Evolutionary conservation across 176 grass and related monocot genomes (phyloP).

Genomic region (Raddia guianensis): DNA sequence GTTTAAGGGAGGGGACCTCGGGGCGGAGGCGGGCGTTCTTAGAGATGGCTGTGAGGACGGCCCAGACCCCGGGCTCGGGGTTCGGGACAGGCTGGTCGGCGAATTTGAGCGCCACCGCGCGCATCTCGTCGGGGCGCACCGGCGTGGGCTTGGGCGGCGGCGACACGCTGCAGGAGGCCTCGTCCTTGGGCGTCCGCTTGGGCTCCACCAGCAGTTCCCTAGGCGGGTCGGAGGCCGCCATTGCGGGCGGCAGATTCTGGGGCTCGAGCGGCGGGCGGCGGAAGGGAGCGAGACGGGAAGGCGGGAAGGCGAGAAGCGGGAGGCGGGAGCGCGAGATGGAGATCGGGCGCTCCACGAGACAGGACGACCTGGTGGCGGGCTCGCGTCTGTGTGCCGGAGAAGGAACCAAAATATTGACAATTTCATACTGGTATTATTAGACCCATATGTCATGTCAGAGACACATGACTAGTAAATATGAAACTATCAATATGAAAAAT

Average conservation of each 20-base stretch:
- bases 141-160: constrained; percentile 37
- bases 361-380: not conserved
- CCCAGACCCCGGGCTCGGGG: constrained; percentile 74
- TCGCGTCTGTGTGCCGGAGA: not conserved
- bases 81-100: constrained; percentile 71
- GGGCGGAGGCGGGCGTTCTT: constrained; percentile 68
- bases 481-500: no score
- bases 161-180: constrained; percentile 24
- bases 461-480: no score
- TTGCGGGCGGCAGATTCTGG: not conserved
- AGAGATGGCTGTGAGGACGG: constrained; percentile 83
- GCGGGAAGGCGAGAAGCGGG: not conserved
- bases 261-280: constrained; percentile 3
- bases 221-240: constrained; percentile 40
- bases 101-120: constrained; percentile 73
- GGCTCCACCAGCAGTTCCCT: constrained; percentile 28
- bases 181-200: constrained; percentile 43
- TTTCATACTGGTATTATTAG: no score
- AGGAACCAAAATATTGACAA: constrained; percentile 8
- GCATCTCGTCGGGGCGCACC: constrained; percentile 55
- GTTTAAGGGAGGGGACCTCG: constrained; percentile 61
- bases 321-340: not conserved
- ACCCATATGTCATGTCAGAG: no score
- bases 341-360: not conserved
- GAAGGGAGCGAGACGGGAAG: not conserved